Evolutionary conservation across 176 grass and related monocot genomes (phyloP).

Genomic region (Triticum turgidum): DNA sequence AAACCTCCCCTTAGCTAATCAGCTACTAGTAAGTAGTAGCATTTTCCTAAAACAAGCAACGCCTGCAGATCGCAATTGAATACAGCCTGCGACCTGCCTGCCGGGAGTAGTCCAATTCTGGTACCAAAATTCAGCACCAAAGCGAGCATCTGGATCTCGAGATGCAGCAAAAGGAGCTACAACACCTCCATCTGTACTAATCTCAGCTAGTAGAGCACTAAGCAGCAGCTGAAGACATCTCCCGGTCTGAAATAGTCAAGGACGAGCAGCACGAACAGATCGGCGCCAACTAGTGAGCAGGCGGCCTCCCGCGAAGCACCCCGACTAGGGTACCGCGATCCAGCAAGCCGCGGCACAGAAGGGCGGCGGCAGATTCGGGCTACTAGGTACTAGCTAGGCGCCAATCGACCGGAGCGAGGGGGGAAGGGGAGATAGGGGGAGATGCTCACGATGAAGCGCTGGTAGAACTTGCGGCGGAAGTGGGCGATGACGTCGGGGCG

Average conservation of each 20-base stretch:
- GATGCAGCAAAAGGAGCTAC: background rate
- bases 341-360: too few relatives aligned
- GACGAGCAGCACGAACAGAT: background rate
- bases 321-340: too few relatives aligned
- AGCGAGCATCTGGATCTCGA: background rate
- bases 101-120: background rate
- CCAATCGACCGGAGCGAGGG: background rate
- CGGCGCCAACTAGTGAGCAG: background rate
- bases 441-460: slow-evolving; percentile 44
- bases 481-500: slow-evolving; percentile 70
- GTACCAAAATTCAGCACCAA: background rate
- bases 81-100: background rate
- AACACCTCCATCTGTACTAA: too few relatives aligned
- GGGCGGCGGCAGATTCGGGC: background rate
- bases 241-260: background rate
- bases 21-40: background rate
- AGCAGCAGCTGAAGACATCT: background rate
- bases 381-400: too few relatives aligned
- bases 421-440: too few relatives aligned
- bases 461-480: slow-evolving; percentile 97
- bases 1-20: too few relatives aligned
- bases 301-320: background rate
- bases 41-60: background rate
- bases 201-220: background rate
- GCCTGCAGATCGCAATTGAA: background rate